Evolutionary conservation across 169 alveolate species (phyloP).

Genomic region (Eimeria acervulina): DNA sequence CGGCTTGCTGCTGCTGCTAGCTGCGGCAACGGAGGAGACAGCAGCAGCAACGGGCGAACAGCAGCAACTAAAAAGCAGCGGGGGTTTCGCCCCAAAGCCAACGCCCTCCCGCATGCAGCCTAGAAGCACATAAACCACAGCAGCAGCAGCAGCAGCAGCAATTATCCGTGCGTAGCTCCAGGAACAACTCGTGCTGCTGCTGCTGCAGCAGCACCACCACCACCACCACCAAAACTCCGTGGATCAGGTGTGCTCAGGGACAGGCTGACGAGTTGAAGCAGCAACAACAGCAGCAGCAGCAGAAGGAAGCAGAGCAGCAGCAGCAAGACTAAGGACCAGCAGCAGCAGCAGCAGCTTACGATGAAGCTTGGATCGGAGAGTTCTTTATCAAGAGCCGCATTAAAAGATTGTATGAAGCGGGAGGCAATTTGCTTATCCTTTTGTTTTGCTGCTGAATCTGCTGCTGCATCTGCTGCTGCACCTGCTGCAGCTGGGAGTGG

Average conservation of each 20-base stretch:
- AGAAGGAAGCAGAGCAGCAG: background rate
- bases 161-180: no score
- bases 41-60: background rate
- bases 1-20: background rate
- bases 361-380: background rate
- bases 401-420: background rate
- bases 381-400: background rate
- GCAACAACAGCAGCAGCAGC: background rate
- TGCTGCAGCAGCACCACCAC: background rate
- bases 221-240: background rate
- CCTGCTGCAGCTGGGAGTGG: background rate
- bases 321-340: background rate
- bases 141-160: slow-evolving; percentile 58
- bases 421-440: background rate
- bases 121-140: background rate
- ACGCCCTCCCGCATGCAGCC: slow-evolving; percentile 23
- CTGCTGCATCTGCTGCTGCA: no score
- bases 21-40: background rate
- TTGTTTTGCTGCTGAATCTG: no score
- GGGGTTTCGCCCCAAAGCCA: slow-evolving; percentile 37
- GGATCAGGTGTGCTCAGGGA: slow-evolving; percentile 3
- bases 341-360: slow-evolving; percentile 2
- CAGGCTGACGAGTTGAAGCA: background rate
- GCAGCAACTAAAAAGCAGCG: slow-evolving; percentile 36
- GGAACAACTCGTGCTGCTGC: background rate